These are phyloP conservation scores for Tuber microsphaerosporum DNA, from an alignment of 495 filamentous ascomycete species.

Conservation along the genomic window DNA sequence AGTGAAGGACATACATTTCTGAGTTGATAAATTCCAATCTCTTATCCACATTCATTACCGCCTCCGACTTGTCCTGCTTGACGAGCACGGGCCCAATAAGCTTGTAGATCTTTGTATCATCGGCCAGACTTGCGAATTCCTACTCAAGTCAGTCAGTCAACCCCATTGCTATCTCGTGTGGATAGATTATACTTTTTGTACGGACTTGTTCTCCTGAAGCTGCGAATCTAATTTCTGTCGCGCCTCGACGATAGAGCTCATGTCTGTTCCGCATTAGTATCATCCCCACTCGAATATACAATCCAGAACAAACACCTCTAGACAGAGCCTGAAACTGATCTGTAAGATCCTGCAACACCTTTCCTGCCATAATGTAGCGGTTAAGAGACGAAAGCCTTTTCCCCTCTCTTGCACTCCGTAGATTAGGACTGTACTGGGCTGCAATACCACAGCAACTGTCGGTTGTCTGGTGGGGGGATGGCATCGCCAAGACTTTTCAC, in stretches of 20 bases:
- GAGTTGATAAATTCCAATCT: conserved; percentile 86
- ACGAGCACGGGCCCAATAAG: conserved; percentile 84
- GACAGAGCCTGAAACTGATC: conserved; percentile 84
- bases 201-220: conserved; percentile 80
- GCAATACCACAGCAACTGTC: neutral
- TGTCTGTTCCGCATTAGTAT: conserved; percentile 52
- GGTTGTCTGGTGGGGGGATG: conserved; percentile 4
- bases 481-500: conserved; percentile 16
- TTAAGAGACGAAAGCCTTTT: neutral
- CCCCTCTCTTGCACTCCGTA: neutral
- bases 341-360: conserved; percentile 68
- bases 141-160: conserved; percentile 36
- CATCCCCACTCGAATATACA: neutral
- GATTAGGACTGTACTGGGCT: neutral
- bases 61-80: conserved; percentile 87
- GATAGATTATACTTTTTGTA: conserved; percentile 58
- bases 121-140: conserved; percentile 74
- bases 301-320: conserved; percentile 52
- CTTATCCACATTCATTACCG: conserved; percentile 78
- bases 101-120: conserved; percentile 87
- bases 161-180: conserved; percentile 3
- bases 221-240: conserved; percentile 91
- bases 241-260: conserved; percentile 66
- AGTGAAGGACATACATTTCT: conserved; percentile 65
- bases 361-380: conserved; percentile 39